Base-by-base conservation (phyloP, 176 grass and related monocot genomes). In the Oryza australiensis region DNA sequence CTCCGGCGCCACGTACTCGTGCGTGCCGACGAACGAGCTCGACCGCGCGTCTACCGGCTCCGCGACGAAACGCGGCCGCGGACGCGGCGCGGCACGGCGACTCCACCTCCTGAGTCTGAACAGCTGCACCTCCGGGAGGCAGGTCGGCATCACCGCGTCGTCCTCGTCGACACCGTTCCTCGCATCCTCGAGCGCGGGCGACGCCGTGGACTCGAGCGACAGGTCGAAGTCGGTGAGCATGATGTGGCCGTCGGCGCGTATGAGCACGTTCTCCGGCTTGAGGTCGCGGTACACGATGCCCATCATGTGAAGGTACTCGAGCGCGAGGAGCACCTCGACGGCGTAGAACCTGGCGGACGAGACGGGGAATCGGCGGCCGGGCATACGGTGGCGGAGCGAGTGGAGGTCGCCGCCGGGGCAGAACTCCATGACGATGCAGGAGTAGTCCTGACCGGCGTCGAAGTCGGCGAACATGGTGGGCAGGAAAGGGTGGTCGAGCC, bases 171-270 rank as follows among this genome's bases (percentile, higher is more conserved):
- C 2, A 0, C 11, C 32, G 20, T 60, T 83, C 13, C 26, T 72
- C 16, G 73, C 38, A 9, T 70, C 82, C 42, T 98, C 95, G 24
- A 98, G 85, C 7, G 82, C 49, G 3, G 96, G 96, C 12, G 87
- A 95, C 53, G 93, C 72, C 6, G 88, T 95, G 82, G 96, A 91
- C 84, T 95, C 93, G 41, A 98, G 86, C 42, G 96, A 95, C 26
- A 98, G 90, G 90, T 98, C 95, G 88, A 98, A 94, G 66, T 98
- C 95, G n/a, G 95, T 94, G 75, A 98, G 95, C 95, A 98, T 94
- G 86, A 98, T 98, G 86, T 98, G 92, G 43, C 95, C 92, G 82
- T 98, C 92, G 73, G 84, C 91, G 9, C 96, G 92, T 62, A 95
- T 95, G 48, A 95, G 93, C 43, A 98, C 92, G 87, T 98, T 98